Percentiles rank a stretch among this genome's conserved stretches.
Conservation (phyloP, 2,329 filamentous ascomycete genomes). For the Neurospora sp. region DNA sequence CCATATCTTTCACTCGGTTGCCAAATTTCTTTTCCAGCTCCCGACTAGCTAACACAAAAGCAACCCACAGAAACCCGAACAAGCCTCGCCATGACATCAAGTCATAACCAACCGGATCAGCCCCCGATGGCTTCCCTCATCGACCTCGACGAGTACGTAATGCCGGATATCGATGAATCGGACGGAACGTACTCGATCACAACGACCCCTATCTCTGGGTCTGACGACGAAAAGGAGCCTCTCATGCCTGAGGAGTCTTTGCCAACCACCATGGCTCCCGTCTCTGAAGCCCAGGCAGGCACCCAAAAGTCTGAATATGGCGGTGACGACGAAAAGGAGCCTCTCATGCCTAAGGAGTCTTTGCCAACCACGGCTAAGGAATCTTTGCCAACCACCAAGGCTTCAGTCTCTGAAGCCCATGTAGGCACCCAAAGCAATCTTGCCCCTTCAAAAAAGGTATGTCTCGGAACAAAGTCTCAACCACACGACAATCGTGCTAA, state of each 20-base stretch:
- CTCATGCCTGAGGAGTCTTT: neutral
- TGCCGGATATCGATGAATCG: neutral
- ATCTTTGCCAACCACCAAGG: neutral
- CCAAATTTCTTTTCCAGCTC: neutral
- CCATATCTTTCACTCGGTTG: neutral
- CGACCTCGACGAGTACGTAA: neutral
- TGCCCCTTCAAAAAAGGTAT: neutral
- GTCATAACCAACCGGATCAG: neutral
- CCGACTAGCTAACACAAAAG: neutral
- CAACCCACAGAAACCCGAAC: neutral
- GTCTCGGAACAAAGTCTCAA: neutral
- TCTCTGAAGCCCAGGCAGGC: neutral
- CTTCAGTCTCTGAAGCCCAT: neutral
- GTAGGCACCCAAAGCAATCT: neutral
- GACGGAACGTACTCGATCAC: neutral
- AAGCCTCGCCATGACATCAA: neutral
- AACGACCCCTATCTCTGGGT: neutral
- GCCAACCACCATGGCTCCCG: neutral
- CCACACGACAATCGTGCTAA: neutral
- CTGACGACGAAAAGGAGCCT: neutral
- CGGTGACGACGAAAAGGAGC: neutral
- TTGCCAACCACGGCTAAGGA: neutral
- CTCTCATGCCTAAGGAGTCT: neutral
- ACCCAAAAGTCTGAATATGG: neutral
- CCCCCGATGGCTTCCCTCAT: neutral